phyloP scores from a whole-genome alignment of 2,329 filamentous ascomycete species.

The Allantophomopsis cytisporea region DNA sequence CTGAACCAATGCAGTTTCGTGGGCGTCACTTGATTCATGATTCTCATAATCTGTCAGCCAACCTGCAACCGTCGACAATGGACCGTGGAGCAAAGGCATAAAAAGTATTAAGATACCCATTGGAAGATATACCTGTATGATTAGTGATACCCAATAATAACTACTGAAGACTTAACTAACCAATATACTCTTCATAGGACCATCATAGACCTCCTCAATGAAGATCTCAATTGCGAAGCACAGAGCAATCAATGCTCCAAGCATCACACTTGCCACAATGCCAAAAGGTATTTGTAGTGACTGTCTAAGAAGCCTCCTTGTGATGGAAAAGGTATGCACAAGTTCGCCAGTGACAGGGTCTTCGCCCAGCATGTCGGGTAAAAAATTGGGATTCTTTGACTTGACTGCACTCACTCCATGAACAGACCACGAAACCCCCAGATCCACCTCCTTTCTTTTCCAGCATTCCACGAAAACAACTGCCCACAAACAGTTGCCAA shows the following conservation, averaged over 20 bases:
- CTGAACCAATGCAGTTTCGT: slow-evolving; percentile 56
- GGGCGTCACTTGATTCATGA: slow-evolving; percentile 55
- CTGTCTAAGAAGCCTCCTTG: slow-evolving; percentile 49
- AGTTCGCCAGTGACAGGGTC: slow-evolving; percentile 64
- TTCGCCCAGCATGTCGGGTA: slow-evolving; percentile 60
- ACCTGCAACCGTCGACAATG: slow-evolving; percentile 49
- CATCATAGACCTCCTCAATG: slow-evolving; percentile 85
- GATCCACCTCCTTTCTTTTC: slow-evolving; percentile 83
- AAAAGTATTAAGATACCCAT: slow-evolving; percentile 55
- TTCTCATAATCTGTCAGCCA: slow-evolving; percentile 59
- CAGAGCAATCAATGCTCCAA: slow-evolving; percentile 71
- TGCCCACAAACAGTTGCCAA: slow-evolving; percentile 70
- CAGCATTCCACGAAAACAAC: slow-evolving; percentile 89
- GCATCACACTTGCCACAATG: slow-evolving; percentile 51
- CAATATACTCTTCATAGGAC: slow-evolving; percentile 73
- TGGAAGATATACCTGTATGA: slow-evolving; percentile 50
- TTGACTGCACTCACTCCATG: slow-evolving; percentile 74
- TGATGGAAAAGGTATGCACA: slow-evolving; percentile 44
- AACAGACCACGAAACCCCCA: slow-evolving; percentile 81
- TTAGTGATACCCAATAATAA: no score
- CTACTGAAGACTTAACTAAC: slow-evolving; percentile 25
- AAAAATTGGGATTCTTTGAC: slow-evolving; percentile 62
- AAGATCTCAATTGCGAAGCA: slow-evolving; percentile 94
- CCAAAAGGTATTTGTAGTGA: slow-evolving; percentile 63
- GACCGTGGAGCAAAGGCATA: slow-evolving; percentile 49